Base-by-base conservation (phyloP, 1,284 basidiomycete genomes). In the Laetiporus sulphureus region DNA sequence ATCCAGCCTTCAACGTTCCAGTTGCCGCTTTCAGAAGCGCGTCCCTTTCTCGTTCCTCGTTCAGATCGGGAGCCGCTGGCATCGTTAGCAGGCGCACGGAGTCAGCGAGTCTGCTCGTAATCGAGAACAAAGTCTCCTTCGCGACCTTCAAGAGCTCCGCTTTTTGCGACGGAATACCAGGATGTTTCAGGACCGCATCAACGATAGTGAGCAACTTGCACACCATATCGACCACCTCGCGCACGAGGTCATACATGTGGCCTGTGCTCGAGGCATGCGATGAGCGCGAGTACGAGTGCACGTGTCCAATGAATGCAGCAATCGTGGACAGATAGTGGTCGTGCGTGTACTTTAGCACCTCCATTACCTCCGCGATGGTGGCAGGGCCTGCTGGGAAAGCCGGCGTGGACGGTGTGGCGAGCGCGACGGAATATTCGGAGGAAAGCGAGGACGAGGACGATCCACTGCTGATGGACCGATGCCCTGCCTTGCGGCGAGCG, bases 231-330 rank as follows among this genome's bases (percentile, higher is more conserved):
- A 98, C 90, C 20, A 93, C 88, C 65, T 96, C 91, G 38, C 87
- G 79, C 4, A 94, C 91, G 47, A 96, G 79, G 53, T 97, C 92
- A 60, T 97, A 93, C 60, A 98, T 76, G 53, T 93, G 86, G 0
- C 91, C 92, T 27, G 91, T 95, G 48, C 83, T 90, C 6, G 91
- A 91, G 0, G 93, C 89, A 62, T 96, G 91, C 15, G 88, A 88
- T 19, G 79, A 72, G 40, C 88, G 81, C 15, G 89, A 85, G 67
- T 98, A 91, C 12, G 89, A 90, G 58, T 99, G 94, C 1, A 92
- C 88, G 57, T 97, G 93, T 1, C 94, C 94, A 55, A 99, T 95
- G 62, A 99, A 94, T 2, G 93, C 93, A 10, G 95, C 94, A 54
- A 97, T 91, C 13, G 91, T 89, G 4, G 91, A 95, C 5, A 97